Conservation (phyloP, 371 early-diverging fungal genomes). For the Mortierella polycephala region DNA sequence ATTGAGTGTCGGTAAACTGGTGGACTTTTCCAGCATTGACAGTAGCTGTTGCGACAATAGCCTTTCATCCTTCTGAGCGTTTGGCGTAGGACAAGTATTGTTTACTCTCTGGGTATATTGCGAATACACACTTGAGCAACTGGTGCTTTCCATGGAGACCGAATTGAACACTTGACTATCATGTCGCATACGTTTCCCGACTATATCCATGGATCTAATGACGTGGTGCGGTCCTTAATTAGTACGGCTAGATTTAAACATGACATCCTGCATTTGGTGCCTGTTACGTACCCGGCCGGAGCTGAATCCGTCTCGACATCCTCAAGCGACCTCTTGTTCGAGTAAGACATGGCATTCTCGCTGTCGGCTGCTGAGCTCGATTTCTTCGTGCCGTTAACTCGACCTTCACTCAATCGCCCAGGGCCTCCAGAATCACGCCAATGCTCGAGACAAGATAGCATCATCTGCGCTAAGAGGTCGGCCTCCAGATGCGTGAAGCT, state of each 20-base stretch:
- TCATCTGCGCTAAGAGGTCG: constrained; percentile 12
- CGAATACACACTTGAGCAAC: constrained; percentile 34
- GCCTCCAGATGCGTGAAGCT: constrained; percentile 27
- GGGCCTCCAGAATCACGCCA: background rate
- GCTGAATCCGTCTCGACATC: constrained; percentile 2
- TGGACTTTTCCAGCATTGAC: constrained; percentile 16
- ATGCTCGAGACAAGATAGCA: constrained; percentile 10
- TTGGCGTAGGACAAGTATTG: background rate
- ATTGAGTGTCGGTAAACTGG: constrained; percentile 9
- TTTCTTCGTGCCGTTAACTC: too few species aligned
- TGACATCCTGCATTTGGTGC: too few species aligned
- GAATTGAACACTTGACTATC: constrained; percentile 9
- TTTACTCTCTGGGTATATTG: constrained; percentile 28
- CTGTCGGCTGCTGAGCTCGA: too few species aligned
- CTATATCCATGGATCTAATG: constrained; percentile 6
- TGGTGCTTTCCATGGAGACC: constrained; percentile 18
- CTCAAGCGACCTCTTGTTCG: constrained; percentile 6
- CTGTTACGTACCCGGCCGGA: background rate
- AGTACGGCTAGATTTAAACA: background rate
- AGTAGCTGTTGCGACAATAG: constrained; percentile 15
- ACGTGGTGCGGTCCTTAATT: background rate
- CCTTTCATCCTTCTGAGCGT: too few species aligned
- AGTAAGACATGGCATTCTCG: background rate
- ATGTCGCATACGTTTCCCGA: constrained; percentile 17
- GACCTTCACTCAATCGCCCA: background rate